Conservation (phyloP, 1,139 yeast genomes). For the Taphrina pruni region DNA sequence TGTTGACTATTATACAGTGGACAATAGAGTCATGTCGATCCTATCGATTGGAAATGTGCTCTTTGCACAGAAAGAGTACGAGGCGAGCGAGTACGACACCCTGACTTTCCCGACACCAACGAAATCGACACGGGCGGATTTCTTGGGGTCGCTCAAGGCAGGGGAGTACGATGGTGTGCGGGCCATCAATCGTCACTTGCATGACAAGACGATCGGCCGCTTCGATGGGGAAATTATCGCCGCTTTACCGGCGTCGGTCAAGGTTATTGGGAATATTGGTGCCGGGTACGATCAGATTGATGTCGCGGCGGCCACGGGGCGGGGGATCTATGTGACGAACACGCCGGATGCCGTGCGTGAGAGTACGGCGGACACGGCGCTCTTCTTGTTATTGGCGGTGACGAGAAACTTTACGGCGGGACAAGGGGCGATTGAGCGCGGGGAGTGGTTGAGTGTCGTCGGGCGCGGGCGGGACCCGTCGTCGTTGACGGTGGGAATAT, state of each 20-base stretch:
- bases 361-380: constrained; percentile 85
- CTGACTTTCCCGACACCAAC: constrained; percentile 9
- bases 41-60: constrained; percentile 12
- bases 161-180: constrained; percentile 18
- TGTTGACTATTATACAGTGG: no score
- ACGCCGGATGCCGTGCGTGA: constrained; percentile 75
- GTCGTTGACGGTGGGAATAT: constrained; percentile 61
- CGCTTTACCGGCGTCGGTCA: constrained; percentile 27
- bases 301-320: constrained; percentile 58
- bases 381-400: constrained; percentile 68
- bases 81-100: neutral
- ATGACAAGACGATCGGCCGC: constrained; percentile 29
- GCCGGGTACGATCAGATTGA: constrained; percentile 64
- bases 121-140: neutral
- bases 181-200: constrained; percentile 31
- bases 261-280: constrained; percentile 30
- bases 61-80: constrained; percentile 17
- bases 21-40: constrained; percentile 8
- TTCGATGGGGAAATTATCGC: constrained; percentile 31
- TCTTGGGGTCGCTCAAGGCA: constrained; percentile 2
- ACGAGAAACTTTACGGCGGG: constrained; percentile 54
- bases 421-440: neutral
- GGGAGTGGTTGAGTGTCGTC: constrained; percentile 55
- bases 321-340: constrained; percentile 69
- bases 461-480: constrained; percentile 56